Conservation (phyloP, 1,284 basidiomycete species). For the Cutaneotrichosporon sp. region DNA sequence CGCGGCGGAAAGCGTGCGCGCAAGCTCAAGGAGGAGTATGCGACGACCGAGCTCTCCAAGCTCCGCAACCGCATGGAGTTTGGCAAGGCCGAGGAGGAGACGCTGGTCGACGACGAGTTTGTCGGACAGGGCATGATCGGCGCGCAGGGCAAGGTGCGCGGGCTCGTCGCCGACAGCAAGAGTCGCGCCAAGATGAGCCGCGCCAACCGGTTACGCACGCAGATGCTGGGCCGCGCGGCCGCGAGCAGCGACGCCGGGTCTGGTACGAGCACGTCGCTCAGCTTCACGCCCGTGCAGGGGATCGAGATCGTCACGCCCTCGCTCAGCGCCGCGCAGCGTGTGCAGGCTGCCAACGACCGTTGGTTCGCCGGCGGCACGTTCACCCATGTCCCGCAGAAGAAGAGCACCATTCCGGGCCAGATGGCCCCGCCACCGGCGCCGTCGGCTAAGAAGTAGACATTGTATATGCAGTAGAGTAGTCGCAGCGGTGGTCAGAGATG, state of each 20-base stretch:
- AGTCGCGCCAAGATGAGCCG: conserved; percentile 96
- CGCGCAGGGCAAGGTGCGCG: conserved; percentile 81
- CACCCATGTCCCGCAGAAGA: conserved; percentile 54
- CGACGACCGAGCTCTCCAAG: conserved; percentile 94
- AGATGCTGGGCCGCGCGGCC: conserved; percentile 72
- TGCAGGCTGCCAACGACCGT: conserved; percentile 87
- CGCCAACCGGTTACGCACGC: conserved; percentile 86
- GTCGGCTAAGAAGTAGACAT: not conserved
- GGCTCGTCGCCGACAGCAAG: conserved; percentile 79
- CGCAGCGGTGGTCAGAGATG: too few relatives aligned
- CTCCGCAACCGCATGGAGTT: conserved; percentile 96
- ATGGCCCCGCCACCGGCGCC: conserved; percentile 4
- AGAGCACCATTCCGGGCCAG: conserved; percentile 48
- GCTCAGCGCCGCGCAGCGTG: conserved; percentile 68
- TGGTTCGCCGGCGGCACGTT: conserved; percentile 89
- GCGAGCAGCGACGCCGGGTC: conserved; percentile 60
- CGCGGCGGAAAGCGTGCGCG: conserved; percentile 94
- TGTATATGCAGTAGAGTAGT: not conserved
- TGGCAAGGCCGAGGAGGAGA: conserved; percentile 93
- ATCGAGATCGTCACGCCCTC: conserved; percentile 83
- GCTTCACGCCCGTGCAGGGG: conserved; percentile 96
- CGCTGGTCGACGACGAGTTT: conserved; percentile 93
- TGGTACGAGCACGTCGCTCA: conserved; percentile 86
- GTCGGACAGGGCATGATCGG: conserved; percentile 98
- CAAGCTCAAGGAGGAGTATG: conserved; percentile 95